Evolutionary conservation across 2,329 filamentous ascomycete genomes (phyloP).

Genomic region (Lasiodiplodia citricola): DNA sequence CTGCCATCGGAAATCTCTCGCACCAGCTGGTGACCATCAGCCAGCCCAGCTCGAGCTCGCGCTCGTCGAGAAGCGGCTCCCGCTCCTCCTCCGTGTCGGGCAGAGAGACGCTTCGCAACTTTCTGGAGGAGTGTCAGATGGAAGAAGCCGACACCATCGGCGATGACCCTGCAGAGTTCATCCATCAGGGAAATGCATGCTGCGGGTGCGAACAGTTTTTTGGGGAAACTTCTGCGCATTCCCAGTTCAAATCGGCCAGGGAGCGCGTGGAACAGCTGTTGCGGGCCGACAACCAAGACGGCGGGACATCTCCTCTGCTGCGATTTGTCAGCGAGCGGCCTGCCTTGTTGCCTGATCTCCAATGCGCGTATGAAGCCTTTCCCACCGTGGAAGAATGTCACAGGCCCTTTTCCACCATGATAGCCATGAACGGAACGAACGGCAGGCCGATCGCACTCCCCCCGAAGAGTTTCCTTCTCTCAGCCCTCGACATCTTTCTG

Average conservation of each 20-base stretch:
- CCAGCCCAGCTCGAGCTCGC: background rate
- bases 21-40: background rate
- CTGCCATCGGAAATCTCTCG: background rate
- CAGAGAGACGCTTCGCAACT: background rate
- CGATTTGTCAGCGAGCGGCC: background rate
- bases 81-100: background rate
- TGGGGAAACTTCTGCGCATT: background rate
- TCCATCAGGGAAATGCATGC: background rate
- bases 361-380: background rate
- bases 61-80: background rate
- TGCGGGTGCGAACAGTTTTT: conserved; percentile 14
- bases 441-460: background rate
- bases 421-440: background rate
- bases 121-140: background rate
- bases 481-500: background rate
- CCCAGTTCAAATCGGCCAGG: background rate
- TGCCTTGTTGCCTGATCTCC: background rate
- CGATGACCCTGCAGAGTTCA: background rate
- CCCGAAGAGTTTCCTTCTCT: background rate
- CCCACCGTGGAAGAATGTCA: conserved; percentile 2
- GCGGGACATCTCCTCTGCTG: background rate
- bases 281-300: background rate
- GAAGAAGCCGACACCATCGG: background rate
- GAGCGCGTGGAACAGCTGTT: background rate
- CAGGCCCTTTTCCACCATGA: background rate